phyloP scores from a whole-genome alignment of 805 yeast genomes.

The Kurtzmaniella cleridarum region DNA sequence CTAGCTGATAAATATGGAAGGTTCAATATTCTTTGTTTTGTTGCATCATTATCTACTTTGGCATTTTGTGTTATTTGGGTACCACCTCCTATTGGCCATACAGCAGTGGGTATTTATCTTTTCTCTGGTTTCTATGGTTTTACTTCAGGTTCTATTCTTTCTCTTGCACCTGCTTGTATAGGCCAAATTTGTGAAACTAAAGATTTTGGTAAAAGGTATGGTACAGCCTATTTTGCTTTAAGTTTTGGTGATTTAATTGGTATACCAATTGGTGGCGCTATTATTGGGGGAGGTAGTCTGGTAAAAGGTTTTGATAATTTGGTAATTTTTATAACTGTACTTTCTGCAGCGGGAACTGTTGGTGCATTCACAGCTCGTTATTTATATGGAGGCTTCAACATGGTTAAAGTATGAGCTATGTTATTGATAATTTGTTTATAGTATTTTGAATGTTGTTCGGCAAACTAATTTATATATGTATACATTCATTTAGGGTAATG shows the following conservation, averaged over 20 bases:
- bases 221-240: conserved; percentile 21
- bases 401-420: conserved; percentile 5
- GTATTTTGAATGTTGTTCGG: too few relatives aligned
- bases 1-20: conserved; percentile 22
- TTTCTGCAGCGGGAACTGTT: conserved; percentile 16
- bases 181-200: conserved; percentile 21
- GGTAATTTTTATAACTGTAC: conserved; percentile 18
- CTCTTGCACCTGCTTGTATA: conserved; percentile 20
- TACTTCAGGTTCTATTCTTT: conserved; percentile 22
- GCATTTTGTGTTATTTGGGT: conserved; percentile 20
- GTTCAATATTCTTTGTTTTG: conserved; percentile 18
- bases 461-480: neutral
- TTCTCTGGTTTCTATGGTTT: conserved; percentile 23
- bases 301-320: conserved; percentile 14
- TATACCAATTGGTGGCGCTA: conserved; percentile 24
- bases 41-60: conserved; percentile 14
- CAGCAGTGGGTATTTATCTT: conserved; percentile 15
- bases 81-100: conserved; percentile 21
- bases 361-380: conserved; percentile 16
- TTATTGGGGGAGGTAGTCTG: conserved; percentile 9
- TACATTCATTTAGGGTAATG: neutral
- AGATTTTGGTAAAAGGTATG: conserved; percentile 21
- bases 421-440: neutral
- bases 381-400: conserved; percentile 16
- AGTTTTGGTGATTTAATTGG: conserved; percentile 26